Base-by-base conservation (phyloP, 306 rosid genomes). In the Prosopis cineraria region DNA sequence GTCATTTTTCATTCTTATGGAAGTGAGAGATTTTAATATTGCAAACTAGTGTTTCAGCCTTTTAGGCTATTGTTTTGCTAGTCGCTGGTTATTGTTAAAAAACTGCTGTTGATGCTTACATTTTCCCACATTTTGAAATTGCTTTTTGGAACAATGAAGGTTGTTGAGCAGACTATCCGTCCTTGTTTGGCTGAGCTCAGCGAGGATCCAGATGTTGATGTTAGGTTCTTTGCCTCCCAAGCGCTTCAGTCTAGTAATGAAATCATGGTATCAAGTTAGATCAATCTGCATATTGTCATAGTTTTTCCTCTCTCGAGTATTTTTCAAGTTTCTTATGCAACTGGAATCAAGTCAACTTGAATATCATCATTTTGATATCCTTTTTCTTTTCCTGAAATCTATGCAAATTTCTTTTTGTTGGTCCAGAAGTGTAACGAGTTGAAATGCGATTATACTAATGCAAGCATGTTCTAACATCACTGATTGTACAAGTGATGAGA, bases 151-250 rank as follows among this genome's bases (percentile, higher is more conserved):
- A 81, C 44, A 55, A 82, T 83, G 84, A 89, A 94, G 98, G 98
- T 91, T 81, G 96, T 91, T 68, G 99, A 89, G 89, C 91, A 80
- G 74, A 89, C 90, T 31, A 89, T 95, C 77, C 93, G 91, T 48
- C 99, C 99, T 3, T 83, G 94, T 70, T 79, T 95, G 88, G 97
- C 91, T 62, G 99, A 95, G 84, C 97, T 93, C 53, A 82, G 91
- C 34, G 99, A 95, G 89, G 99, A 95, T 82, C 99, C 98, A 48
- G 99, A 95, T 77, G 99, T 95, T 63, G 99, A 95, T 78, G 99
- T 95, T 22, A 90, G 99, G 83, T 95, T 91, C 85, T 95, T 89
- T 3, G 97, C 99, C 27, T 89, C 87, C 80, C 98, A 95, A 86
- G 99, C 98, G 2, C 93, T 95, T 48, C 98, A 89, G 68, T 85